Percentiles rank a stretch among this genome's conserved stretches.
Evolutionary conservation across 108 stramenopile species (phyloP).

Genomic region (Parmales sp.): DNA sequence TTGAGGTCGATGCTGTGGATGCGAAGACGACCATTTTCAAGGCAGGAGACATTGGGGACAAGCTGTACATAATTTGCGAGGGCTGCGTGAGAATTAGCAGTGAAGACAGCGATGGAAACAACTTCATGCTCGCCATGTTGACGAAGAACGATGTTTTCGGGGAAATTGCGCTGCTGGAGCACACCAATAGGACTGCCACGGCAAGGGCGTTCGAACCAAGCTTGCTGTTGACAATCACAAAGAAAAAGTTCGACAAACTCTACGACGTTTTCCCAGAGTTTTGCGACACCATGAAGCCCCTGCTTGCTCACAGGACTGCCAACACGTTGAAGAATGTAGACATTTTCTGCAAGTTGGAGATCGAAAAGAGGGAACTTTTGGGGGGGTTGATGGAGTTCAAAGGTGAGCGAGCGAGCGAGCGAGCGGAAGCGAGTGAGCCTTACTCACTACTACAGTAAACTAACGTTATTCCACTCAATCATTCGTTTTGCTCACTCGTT

Average conservation of each 20-base stretch:
- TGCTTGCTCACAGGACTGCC: background rate
- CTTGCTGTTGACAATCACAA: background rate
- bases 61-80: slow-evolving; percentile 4
- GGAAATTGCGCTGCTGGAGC: background rate
- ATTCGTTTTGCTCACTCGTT: too few species aligned
- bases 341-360: background rate
- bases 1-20: background rate
- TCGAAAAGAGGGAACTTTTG: background rate
- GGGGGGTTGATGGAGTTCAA: background rate
- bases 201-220: background rate
- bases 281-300: background rate
- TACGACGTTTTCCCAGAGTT: slow-evolving; percentile 7
- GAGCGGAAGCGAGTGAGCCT: too few species aligned
- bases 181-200: background rate
- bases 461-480: too few species aligned
- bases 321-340: background rate
- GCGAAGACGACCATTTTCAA: background rate
- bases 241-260: slow-evolving; percentile 11
- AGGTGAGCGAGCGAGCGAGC: too few species aligned
- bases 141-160: slow-evolving; percentile 9
- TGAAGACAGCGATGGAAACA: background rate
- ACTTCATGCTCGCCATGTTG: slow-evolving; percentile 2
- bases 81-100: background rate
- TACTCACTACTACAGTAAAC: too few species aligned
- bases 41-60: background rate